Evolutionary conservation across 163 green algal species (phyloP).

Genomic region (Volvox carteri): DNA sequence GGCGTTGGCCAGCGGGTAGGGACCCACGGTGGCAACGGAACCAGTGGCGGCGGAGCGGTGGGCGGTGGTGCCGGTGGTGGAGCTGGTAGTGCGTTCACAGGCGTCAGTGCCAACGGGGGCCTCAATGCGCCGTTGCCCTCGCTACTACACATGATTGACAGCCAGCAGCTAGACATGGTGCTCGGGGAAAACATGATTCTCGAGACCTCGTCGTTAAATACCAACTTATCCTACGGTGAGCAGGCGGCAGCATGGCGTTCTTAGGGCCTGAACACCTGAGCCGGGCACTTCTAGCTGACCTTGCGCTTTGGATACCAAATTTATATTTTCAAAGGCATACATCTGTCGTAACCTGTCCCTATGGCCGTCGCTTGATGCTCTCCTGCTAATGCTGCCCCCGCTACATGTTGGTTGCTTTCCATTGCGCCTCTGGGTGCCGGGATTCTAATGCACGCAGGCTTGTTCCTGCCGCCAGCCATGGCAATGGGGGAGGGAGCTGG

Average conservation of each 20-base stretch:
- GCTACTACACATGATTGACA: constrained; percentile 55
- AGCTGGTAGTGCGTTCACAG: neutral
- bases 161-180: constrained; percentile 57
- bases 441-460: no score
- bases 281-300: no score
- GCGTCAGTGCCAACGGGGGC: constrained; percentile 13
- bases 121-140: constrained; percentile 32
- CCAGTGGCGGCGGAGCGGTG: neutral
- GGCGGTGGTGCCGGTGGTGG: neutral
- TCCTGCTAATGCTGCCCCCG: no score
- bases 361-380: no score
- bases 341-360: no score
- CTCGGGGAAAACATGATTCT: constrained; percentile 45
- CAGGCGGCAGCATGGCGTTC: neutral
- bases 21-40: neutral
- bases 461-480: constrained; percentile 50
- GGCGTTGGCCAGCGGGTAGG: neutral
- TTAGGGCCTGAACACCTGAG: neutral
- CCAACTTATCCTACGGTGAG: constrained; percentile 33
- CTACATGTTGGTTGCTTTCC: no score
- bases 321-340: no score
- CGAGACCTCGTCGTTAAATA: constrained; percentile 38
- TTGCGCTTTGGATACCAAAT: no score
- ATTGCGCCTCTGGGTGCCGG: no score
- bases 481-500: neutral